phyloP scores from a whole-genome alignment of 202 grass and related monocot genomes.

The Hordeum pubiflorum region DNA sequence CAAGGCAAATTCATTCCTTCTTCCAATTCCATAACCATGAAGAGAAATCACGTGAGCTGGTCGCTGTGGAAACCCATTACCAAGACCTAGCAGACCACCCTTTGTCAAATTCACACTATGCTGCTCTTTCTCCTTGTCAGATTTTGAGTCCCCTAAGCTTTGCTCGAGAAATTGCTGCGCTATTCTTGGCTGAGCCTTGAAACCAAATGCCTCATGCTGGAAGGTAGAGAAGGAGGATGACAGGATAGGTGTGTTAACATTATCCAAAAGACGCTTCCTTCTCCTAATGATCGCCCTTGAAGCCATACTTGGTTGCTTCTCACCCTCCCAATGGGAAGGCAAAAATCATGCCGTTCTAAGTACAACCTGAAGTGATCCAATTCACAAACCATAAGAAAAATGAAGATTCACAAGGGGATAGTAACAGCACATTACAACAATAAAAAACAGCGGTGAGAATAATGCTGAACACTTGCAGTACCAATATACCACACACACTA shows the following conservation, averaged over 20 bases:
- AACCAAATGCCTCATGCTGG: conserved; percentile 39
- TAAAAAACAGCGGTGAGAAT: neutral
- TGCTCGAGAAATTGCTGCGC: conserved; percentile 23
- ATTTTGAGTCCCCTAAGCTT: conserved; percentile 23
- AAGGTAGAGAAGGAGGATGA: conserved; percentile 39
- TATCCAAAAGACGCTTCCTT: conserved; percentile 58
- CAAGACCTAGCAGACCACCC: conserved; percentile 30
- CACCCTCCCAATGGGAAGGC: conserved; percentile 33
- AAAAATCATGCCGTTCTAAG: conserved; percentile 57
- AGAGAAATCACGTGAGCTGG: conserved; percentile 31
- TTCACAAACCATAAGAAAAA: neutral
- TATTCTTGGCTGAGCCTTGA: conserved; percentile 38
- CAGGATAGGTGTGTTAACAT: conserved; percentile 28
- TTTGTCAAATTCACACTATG: conserved; percentile 39
- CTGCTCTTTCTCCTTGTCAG: conserved; percentile 44
- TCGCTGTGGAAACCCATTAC: conserved; percentile 27
- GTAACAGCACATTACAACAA: neutral
- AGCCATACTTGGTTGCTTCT: conserved; percentile 59
- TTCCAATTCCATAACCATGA: conserved; percentile 32
- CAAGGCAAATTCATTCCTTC: conserved; percentile 40
- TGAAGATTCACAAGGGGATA: neutral
- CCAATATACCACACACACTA: neutral
- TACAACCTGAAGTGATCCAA: conserved; percentile 43
- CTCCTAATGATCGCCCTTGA: conserved; percentile 65
- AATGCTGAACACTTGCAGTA: neutral